Base-by-base conservation (phyloP, 495 filamentous ascomycete genomes). In the Penicillium steckii region DNA sequence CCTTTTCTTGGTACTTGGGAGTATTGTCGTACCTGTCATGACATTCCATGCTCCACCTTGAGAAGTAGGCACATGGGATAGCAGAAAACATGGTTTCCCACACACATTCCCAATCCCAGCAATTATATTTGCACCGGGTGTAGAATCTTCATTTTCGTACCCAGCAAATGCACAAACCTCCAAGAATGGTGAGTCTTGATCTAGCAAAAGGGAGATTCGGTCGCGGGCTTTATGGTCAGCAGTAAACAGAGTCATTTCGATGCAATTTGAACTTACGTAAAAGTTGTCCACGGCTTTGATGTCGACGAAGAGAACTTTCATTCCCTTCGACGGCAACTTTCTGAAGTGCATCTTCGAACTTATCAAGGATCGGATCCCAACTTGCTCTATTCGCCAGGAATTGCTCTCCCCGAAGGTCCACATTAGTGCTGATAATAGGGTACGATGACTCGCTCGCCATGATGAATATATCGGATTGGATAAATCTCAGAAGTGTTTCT, bases 21-120 rank as follows among this genome's bases (percentile, higher is more conserved):
- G 19, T 8, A 1, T 5, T 10, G 12, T 5, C 23, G 17, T 48
- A 57, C 53, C 61, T 8, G 59, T 65, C 62, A 65, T 65, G 27
- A 56, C 57, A 37, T 65, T 65, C 62, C 62, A 65, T n/a, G 62
- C 62, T 4, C 62, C 62, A 7, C 62, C 62, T 30, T 59, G 61
- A 29, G 61, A 59, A 9, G 62, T 64, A 0, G 62, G 62, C 13
- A 62, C 61, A 57, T 65, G 59, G 3, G 62, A 62, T 55, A 65
- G 61, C 22, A 65, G 52, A n/a, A 64, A 42, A 44, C 59, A 65
- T 22, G 55, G 57, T 8, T 51, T 52, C 19, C 61, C 61, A 49
- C 62, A 61, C 32, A 65, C 56, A 57, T 53, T 59, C 5, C 62
- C 62, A 40, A 65, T 65, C 0, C 62, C 62, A 2, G 62, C 44